phyloP scores from a whole-genome alignment of 768 basidiomycete genomes.

The Kwoniella mangroviensis region DNA sequence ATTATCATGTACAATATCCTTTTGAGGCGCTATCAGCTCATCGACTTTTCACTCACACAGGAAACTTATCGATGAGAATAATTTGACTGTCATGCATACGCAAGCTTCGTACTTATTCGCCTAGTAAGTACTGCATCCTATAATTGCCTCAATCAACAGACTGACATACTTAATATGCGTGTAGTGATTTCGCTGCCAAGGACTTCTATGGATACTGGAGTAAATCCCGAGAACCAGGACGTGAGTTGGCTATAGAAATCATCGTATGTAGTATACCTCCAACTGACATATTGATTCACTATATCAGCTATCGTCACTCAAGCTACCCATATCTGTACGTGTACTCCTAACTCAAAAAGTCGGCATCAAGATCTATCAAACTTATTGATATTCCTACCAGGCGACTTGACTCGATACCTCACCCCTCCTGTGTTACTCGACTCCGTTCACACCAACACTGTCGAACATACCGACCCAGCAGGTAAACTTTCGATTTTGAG shows the following conservation, averaged over 20 bases:
- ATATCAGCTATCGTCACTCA: conserved; percentile 49
- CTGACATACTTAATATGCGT: not conserved
- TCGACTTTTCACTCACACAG: conserved; percentile 64
- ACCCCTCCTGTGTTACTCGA: conserved; percentile 85
- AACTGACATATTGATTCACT: not conserved
- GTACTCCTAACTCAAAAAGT: not conserved
- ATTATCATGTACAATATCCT: not conserved
- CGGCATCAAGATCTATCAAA: not conserved
- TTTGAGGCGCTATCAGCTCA: too few species aligned
- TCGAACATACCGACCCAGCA: conserved; percentile 87
- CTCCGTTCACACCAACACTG: conserved; percentile 66
- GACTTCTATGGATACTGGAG: conserved; percentile 30
- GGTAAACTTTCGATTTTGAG: conserved; percentile 76
- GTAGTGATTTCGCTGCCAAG: conserved; percentile 24
- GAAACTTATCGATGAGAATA: conserved; percentile 86
- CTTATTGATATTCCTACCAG: not conserved
- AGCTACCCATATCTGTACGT: conserved; percentile 84
- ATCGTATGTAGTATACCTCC: not conserved
- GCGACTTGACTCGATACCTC: conserved; percentile 85
- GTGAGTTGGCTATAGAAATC: conserved; percentile 6
- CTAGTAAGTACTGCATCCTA: conserved; percentile 25
- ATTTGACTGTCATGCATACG: conserved; percentile 89
- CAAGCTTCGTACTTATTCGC: conserved; percentile 76
- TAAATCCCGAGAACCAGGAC: conserved; percentile 31
- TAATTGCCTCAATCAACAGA: not conserved